phyloP scores from a whole-genome alignment of 139 green algal species.

The Diplosphaera chodatii region DNA sequence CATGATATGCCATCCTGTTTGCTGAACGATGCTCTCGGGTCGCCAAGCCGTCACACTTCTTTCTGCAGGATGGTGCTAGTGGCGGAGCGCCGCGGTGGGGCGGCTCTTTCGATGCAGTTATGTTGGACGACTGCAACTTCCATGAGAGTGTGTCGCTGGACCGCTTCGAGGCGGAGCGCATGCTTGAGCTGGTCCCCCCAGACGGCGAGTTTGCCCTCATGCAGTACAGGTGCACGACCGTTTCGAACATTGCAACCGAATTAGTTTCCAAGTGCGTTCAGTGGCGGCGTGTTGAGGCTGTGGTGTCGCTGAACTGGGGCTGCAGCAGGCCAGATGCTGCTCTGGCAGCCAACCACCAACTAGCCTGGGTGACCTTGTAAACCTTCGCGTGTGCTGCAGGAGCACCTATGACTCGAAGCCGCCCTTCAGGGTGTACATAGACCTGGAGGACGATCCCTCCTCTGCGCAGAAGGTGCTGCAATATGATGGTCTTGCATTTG shows the following conservation, averaged over 20 bases:
- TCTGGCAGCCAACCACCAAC: not conserved
- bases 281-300: no score
- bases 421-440: conserved; percentile 77
- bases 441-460: conserved; percentile 56
- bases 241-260: no score
- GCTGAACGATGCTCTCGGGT: no score
- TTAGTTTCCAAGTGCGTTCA: no score
- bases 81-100: conserved; percentile 9
- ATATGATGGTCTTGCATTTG: no score
- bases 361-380: not conserved
- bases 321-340: no score
- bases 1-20: no score
- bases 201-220: conserved; percentile 91
- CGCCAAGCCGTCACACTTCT: no score
- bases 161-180: conserved; percentile 84
- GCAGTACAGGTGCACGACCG: conserved; percentile 92
- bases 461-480: conserved; percentile 38
- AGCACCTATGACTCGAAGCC: conserved; percentile 72
- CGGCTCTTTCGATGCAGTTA: conserved; percentile 28
- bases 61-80: conserved; percentile 4
- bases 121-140: conserved; percentile 90
- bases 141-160: conserved; percentile 71
- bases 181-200: conserved; percentile 78
- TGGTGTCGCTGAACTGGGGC: not conserved
- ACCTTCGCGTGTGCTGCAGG: conserved; percentile 4